These are phyloP conservation scores for Amanita pallidorosea DNA, from an alignment of 768 basidiomycete genomes.

Conservation along the genomic window DNA sequence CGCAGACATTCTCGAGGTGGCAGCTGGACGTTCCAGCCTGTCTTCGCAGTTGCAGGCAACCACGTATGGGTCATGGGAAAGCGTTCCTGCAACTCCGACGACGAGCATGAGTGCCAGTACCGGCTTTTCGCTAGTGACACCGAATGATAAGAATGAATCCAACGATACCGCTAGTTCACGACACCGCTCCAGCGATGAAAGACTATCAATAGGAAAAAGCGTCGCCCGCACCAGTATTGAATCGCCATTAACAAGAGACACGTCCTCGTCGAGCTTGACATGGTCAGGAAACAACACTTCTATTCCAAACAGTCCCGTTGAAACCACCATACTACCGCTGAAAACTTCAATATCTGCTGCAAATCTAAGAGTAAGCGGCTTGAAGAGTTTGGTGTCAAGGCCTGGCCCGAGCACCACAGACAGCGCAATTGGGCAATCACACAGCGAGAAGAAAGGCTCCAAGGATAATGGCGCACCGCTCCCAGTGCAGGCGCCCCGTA, in stretches of 20 bases:
- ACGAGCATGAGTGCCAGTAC: constrained; percentile 2
- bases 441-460: not conserved
- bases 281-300: not conserved
- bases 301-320: constrained; percentile 1
- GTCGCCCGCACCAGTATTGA: not conserved
- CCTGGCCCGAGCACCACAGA: not conserved
- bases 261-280: not conserved
- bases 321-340: not conserved
- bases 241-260: not conserved
- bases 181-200: not conserved
- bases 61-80: constrained; percentile 4
- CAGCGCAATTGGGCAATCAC: not conserved
- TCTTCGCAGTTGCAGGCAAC: not conserved
- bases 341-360: not conserved
- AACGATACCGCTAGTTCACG: not conserved
- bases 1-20: not conserved
- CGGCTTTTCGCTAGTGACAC: constrained; percentile 1
- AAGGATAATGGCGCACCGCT: not conserved
- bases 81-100: constrained; percentile 2
- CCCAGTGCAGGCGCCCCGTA: not conserved
- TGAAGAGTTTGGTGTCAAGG: constrained; percentile 2
- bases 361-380: not conserved
- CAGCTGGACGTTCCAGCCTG: not conserved
- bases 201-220: not conserved
- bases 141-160: not conserved